Conservation (phyloP, 1,284 basidiomycete genomes). For the Malassezia arunalokei region DNA sequence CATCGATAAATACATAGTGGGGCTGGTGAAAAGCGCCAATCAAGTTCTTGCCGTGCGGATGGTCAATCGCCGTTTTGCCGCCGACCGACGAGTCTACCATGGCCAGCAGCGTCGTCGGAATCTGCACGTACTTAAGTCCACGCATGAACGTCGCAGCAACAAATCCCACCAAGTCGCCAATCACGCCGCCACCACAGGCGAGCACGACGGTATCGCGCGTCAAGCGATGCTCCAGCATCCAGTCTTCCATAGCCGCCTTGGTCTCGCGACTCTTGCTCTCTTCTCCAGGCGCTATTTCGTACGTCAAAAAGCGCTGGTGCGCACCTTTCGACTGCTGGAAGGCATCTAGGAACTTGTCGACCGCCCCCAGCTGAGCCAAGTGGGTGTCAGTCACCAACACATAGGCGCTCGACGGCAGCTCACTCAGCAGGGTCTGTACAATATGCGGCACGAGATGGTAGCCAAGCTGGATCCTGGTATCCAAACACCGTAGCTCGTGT, state of each 20-base stretch:
- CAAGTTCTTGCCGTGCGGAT: conserved; percentile 89
- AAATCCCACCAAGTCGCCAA: conserved; percentile 86
- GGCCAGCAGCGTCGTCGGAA: conserved; percentile 87
- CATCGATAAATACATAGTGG: conserved; percentile 91
- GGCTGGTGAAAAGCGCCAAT: conserved; percentile 99
- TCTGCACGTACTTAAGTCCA: conserved; percentile 81
- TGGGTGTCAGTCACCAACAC: conserved; percentile 85
- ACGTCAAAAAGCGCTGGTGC: conserved; percentile 60
- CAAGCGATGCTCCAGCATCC: conserved; percentile 71
- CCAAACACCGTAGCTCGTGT: conserved; percentile 35
- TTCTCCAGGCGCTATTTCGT: conserved; percentile 78
- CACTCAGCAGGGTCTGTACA: conserved; percentile 58
- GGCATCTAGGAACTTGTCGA: conserved; percentile 48
- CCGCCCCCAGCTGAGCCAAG: conserved; percentile 61
- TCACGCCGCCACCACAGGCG: conserved; percentile 89
- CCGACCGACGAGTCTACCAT: conserved; percentile 98
- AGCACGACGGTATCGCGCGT: conserved; percentile 86
- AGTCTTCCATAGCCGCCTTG: conserved; percentile 90
- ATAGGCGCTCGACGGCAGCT: conserved; percentile 73
- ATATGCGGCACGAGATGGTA: conserved; percentile 44
- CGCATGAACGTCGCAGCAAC: conserved; percentile 74
- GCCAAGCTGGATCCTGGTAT: conserved; percentile 40
- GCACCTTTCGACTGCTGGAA: conserved; percentile 25
- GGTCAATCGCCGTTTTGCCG: conserved; percentile 96
- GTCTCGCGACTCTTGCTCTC: conserved; percentile 78